Base-by-base conservation (phyloP, 2,329 filamentous ascomycete species). In the Neopestalotiopsis rosae region DNA sequence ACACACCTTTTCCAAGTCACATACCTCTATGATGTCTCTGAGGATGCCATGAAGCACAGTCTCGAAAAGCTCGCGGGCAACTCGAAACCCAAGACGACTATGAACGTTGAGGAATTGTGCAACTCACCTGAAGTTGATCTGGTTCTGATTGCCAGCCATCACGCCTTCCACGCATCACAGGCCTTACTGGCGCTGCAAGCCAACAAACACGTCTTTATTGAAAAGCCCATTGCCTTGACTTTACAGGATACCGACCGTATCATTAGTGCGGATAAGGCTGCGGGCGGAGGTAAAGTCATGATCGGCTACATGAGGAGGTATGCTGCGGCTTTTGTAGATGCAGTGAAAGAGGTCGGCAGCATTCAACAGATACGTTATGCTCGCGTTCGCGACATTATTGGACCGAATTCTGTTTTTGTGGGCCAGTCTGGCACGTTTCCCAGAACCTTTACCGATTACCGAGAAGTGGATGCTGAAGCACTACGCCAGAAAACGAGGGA, bases 281-380 rank as follows among this genome's bases (percentile, higher is more conserved):
- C 9, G 13, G 56, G 56, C 20, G 56, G 56, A 9, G 56, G 24
- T 14, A 28, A 32, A 28, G 56, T 59, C 56, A 28, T 59, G 24
- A 32, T 59, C 12, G 56, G 56, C 14, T 59, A 59, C 56, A 59
- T 59, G 56, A 28, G 56, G 24, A 28, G 56, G 28, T 59, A 59
- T 59, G 56, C 56, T 12, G 24, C 56, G 5, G 20, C 56, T 14
- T 59, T 28, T 59, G 10, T 59, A 1, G 24, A 59, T 28, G 56
- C 56, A 30, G 20, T 59, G 4, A 59, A 59, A 32, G 56, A 59
- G 30, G 56, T 59, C 12, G 56, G 24, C 5, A 28, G 24, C 56
- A 59, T 59, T 32, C 2, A 28, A 20, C 20, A 59, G 9, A 59
- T 59, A 28, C 56, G 20, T 5, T 59, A 59, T n/a, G 56, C 56